Evolutionary conservation across 169 alveolate species (phyloP).

Genomic region (Plasmodium inui): DNA sequence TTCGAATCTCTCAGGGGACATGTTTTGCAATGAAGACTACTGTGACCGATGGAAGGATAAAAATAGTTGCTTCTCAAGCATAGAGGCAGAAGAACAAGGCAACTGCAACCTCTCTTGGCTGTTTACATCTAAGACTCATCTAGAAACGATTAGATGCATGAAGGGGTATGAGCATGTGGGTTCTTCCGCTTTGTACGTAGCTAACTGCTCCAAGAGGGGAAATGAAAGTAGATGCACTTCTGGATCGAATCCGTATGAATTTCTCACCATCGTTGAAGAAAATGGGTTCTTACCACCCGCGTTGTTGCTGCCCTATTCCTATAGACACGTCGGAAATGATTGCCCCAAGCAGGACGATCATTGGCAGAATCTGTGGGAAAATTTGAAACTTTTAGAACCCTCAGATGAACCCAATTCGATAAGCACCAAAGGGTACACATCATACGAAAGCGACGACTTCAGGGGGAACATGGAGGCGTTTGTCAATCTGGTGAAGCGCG

Average conservation of each 20-base stretch:
- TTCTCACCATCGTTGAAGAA: background rate
- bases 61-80: background rate
- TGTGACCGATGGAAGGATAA: conserved; percentile 12
- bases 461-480: conserved; percentile 12
- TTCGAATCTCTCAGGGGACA: background rate
- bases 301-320: background rate
- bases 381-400: background rate
- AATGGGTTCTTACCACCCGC: background rate
- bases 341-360: background rate
- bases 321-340: background rate
- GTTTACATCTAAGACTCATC: conserved; percentile 7
- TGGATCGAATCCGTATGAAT: conserved; percentile 23
- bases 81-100: conserved; percentile 13
- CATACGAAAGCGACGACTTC: background rate
- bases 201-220: background rate
- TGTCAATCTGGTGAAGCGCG: conserved; percentile 21
- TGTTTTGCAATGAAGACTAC: conserved; percentile 1
- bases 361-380: background rate
- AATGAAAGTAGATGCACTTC: background rate
- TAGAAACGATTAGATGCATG: conserved; percentile 22
- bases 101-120: conserved; percentile 20
- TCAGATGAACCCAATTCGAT: background rate
- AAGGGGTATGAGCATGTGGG: background rate
- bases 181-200: conserved; percentile 16
- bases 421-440: background rate